A percentile compares a stretch with the other conserved stretches of the same genome.
phyloP scores from a whole-genome alignment of 2,329 filamentous ascomycete species.

The Akanthomyces uredinophilus region DNA sequence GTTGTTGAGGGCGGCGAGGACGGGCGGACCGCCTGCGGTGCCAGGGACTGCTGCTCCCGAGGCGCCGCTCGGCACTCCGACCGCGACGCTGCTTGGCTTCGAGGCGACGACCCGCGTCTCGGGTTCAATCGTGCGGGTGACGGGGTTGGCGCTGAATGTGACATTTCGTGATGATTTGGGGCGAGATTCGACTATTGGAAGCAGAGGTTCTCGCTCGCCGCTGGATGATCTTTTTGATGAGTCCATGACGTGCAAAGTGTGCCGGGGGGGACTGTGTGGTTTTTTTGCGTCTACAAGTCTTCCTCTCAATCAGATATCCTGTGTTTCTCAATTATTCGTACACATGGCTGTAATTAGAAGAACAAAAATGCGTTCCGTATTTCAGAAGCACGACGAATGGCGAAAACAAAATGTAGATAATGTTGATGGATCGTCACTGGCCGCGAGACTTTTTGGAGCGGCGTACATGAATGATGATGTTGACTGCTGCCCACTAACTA shows the following conservation, averaged over 20 bases:
- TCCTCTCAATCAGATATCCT: conserved; percentile 3
- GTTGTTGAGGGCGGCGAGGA: conserved; percentile 77
- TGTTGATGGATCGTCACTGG: conserved; percentile 11
- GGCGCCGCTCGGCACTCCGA: conserved; percentile 20
- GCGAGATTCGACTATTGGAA: conserved; percentile 30
- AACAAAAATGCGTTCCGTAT: neutral
- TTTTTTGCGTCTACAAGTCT: neutral
- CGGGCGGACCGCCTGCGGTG: conserved; percentile 25
- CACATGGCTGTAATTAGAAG: neutral
- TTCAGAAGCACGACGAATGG: neutral
- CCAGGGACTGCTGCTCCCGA: conserved; percentile 30
- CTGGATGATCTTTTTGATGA: conserved; percentile 4
- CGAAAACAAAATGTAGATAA: neutral
- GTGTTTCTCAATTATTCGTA: conserved; percentile 6
- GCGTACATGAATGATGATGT: conserved; percentile 1
- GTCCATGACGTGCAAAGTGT: conserved; percentile 9
- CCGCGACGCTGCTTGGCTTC: conserved; percentile 21
- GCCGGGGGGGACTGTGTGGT: neutral
- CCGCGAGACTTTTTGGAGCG: conserved; percentile 3
- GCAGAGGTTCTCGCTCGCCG: conserved; percentile 32
- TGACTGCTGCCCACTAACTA: neutral
- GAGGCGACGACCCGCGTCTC: conserved; percentile 27
- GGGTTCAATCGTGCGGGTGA: conserved; percentile 56
- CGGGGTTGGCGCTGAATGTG: conserved; percentile 69
- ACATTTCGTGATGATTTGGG: conserved; percentile 57